Evolutionary conservation across 345 rosid species (phyloP).

Genomic region (Hibiscus syriacus): DNA sequence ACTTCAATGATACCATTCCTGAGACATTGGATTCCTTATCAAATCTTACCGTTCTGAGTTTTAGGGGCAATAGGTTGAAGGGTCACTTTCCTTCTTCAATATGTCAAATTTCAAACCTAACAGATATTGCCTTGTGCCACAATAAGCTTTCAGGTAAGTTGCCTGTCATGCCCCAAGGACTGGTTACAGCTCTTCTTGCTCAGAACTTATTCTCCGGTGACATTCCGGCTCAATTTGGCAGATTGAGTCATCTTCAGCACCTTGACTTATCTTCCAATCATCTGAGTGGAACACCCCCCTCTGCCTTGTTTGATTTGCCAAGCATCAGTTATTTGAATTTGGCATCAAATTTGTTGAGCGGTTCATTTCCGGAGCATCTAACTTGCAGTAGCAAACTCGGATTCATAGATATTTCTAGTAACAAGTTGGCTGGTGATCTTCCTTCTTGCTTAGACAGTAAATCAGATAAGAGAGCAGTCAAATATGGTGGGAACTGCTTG

Average conservation of each 20-base stretch:
- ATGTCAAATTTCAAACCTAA: slow-evolving; percentile 46
- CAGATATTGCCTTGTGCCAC: slow-evolving; percentile 66
- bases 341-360: slow-evolving; percentile 69
- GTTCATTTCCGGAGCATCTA: slow-evolving; percentile 47
- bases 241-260: slow-evolving; percentile 70
- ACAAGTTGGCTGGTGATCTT: slow-evolving; percentile 64
- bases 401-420: slow-evolving; percentile 75
- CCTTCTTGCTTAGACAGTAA: slow-evolving; percentile 65
- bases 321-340: slow-evolving; percentile 78
- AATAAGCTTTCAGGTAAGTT: slow-evolving; percentile 71
- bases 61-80: slow-evolving; percentile 57
- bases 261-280: slow-evolving; percentile 79
- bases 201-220: slow-evolving; percentile 67
- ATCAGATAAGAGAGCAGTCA: slow-evolving; percentile 56
- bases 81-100: slow-evolving; percentile 74
- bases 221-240: slow-evolving; percentile 49
- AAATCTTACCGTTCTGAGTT: slow-evolving; percentile 54
- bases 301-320: slow-evolving; percentile 67
- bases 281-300: slow-evolving; percentile 59
- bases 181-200: slow-evolving; percentile 70
- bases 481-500: slow-evolving; percentile 68
- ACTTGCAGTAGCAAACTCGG: slow-evolving; percentile 75
- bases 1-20: slow-evolving; percentile 69
- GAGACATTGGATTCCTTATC: slow-evolving; percentile 55
- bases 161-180: slow-evolving; percentile 62